A percentile compares a stretch with the other conserved stretches of the same genome.
These are phyloP conservation scores for Astragalus membranaceus DNA, from an alignment of 306 rosid species.

Conservation along the genomic window DNA sequence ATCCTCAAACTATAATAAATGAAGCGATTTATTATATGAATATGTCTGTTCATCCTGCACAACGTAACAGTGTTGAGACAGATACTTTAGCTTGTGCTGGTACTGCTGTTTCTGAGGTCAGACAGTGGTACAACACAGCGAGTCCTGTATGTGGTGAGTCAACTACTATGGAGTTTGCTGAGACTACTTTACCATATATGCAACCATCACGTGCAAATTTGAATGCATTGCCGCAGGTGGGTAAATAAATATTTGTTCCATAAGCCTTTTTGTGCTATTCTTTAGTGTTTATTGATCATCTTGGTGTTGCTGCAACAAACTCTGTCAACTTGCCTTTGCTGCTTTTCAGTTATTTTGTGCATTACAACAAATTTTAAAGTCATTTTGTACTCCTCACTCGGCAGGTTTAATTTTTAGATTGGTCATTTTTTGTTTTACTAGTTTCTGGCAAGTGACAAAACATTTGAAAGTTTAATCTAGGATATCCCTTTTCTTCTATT, in stretches of 20 bases:
- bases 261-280: not conserved
- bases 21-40: constrained; percentile 5
- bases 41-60: constrained; percentile 13
- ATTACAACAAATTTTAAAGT: not conserved
- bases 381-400: not conserved
- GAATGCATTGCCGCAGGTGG: constrained; percentile 21
- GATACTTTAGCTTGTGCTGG: constrained; percentile 1
- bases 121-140: not conserved
- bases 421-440: not conserved
- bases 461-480: not conserved
- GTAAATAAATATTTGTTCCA: constrained; percentile 13
- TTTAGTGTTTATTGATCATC: constrained; percentile 8
- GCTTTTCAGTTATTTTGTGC: not conserved
- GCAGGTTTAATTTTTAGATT: not conserved
- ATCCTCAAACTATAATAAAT: constrained; percentile 1
- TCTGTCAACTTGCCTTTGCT: not conserved
- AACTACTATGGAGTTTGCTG: constrained; percentile 5
- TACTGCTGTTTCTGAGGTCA: constrained; percentile 15
- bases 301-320: not conserved
- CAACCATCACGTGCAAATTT: constrained; percentile 15
- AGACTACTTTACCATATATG: constrained; percentile 12
- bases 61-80: constrained; percentile 2
- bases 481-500: not conserved
- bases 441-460: not conserved
- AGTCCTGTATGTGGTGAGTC: constrained; percentile 14